Conservation (phyloP, 2,329 filamentous ascomycete species). For the Botryotinia convoluta region DNA sequence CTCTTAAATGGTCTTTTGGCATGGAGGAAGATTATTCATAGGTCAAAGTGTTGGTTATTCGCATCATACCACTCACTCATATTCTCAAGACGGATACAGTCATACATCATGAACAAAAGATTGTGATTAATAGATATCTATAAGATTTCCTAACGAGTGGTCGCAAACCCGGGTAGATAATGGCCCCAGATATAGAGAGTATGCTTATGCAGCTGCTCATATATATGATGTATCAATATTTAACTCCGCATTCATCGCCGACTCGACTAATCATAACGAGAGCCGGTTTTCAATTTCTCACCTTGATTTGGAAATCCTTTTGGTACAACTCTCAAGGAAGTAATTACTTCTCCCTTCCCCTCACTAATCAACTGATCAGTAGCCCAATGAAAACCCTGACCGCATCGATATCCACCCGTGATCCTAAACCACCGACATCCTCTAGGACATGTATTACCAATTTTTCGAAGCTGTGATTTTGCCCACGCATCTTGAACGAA, state of each 20-base stretch:
- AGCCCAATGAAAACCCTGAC: not conserved
- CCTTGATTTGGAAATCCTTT: not conserved
- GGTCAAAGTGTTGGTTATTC: not conserved
- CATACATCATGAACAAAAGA: not conserved
- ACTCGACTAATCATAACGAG: not conserved
- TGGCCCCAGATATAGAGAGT: not conserved
- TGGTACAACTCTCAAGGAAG: not conserved
- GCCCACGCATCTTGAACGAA: not conserved
- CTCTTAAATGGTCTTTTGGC: not conserved
- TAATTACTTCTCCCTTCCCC: not conserved
- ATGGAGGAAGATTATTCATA: not conserved
- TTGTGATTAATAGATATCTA: not conserved
- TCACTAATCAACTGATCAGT: not conserved
- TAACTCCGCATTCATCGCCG: no score
- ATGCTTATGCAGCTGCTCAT: not conserved
- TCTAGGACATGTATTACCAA: not conserved
- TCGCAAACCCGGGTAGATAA: not conserved
- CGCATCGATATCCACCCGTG: slow-evolving; percentile 1
- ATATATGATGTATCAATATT: not conserved
- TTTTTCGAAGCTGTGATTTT: not conserved
- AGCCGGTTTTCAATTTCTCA: not conserved
- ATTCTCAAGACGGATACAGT: not conserved
- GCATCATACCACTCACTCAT: not conserved
- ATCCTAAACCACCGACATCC: not conserved
- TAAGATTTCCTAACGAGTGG: fast-evolving